Conservation (phyloP, 2,329 filamentous ascomycete species). For the Rhytidhysteron rufulum region DNA sequence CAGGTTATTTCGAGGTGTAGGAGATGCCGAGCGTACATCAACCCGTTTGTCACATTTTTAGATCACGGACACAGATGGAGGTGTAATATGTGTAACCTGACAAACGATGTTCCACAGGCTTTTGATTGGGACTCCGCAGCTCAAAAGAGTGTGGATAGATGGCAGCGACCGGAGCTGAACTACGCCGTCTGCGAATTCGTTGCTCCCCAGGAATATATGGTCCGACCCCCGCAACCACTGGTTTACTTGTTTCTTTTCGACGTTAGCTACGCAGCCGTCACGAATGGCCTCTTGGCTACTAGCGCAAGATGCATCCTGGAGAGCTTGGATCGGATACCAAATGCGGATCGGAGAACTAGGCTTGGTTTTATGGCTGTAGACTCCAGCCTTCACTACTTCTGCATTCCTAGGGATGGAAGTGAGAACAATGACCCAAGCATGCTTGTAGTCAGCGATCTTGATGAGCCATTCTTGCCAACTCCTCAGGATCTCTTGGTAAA, state of each 20-base stretch:
- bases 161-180: constrained; percentile 90
- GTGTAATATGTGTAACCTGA: constrained; percentile 99
- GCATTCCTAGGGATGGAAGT: constrained; percentile 81
- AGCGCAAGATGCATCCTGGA: constrained; percentile 91
- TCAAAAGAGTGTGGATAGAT: constrained; percentile 87
- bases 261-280: constrained; percentile 85
- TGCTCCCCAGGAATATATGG: constrained; percentile 99
- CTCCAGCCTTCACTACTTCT: constrained; percentile 92
- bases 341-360: constrained; percentile 86
- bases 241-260: constrained; percentile 96
- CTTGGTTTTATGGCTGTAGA: constrained; percentile 95
- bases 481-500: constrained; percentile 89
- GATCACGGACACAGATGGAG: constrained; percentile 97
- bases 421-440: constrained; percentile 83
- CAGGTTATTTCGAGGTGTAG: constrained; percentile 96
- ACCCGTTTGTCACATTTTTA: constrained; percentile 92
- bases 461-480: constrained; percentile 94
- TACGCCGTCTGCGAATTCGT: constrained; percentile 97
- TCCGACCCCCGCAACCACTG: constrained; percentile 88
- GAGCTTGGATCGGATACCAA: constrained; percentile 95
- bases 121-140: constrained; percentile 96
- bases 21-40: constrained; percentile 95
- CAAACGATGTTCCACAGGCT: constrained; percentile 97
- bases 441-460: constrained; percentile 90
- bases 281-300: constrained; percentile 86